Base-by-base conservation (phyloP, 306 rosid genomes). In the Abrus pulchellus region DNA sequence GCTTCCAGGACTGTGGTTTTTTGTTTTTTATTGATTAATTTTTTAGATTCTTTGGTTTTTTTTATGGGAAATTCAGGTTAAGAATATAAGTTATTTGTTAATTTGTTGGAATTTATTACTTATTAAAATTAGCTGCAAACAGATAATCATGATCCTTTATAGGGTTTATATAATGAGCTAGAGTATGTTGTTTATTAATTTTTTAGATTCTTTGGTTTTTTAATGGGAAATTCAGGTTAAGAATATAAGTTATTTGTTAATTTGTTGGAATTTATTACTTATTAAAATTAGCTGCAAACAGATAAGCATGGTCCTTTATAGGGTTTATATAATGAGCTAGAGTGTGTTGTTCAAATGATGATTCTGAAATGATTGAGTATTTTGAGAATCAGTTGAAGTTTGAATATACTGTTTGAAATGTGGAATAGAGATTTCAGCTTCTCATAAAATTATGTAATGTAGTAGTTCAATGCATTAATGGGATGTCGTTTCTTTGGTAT, bases 201-300 rank as follows among this genome's bases (percentile, higher is more conserved):
- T 34, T 72, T 54, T 75, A 10, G 44, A 69, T 14, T 41, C 62
- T 53, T 12, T 52, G 5, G 12, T 45, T 72, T 43, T 34, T 64
- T 40, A 13, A n/a, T 45, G 7, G 56, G 62, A 43, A 41, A 59
- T 61, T 45, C 28, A 47, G 57, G 50, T 6, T 1, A 38, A 14
- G 49, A 6, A n/a, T n/a, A 11, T 13, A 9, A n/a, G 11, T 7
- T 65, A 32, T 41, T 65, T 65, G n/a, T 33, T 14, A 34, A 64
- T 71, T 77, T 53, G 36, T 36, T 77, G 11, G 43, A 78, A 32
- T 65, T 83, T 74, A 64, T 83, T 74, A 72, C 54, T 67, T 67
- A 61, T 49, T n/a, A 10, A 5, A 67, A 71, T 34, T 73, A 3
- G 59, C 57, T 9, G 59, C 57, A 54, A 30, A 38, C 13, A 4